These are phyloP conservation scores for Lactuca sativa DNA, from an alignment of 129 eudicot genomes.

Conservation along the genomic window DNA sequence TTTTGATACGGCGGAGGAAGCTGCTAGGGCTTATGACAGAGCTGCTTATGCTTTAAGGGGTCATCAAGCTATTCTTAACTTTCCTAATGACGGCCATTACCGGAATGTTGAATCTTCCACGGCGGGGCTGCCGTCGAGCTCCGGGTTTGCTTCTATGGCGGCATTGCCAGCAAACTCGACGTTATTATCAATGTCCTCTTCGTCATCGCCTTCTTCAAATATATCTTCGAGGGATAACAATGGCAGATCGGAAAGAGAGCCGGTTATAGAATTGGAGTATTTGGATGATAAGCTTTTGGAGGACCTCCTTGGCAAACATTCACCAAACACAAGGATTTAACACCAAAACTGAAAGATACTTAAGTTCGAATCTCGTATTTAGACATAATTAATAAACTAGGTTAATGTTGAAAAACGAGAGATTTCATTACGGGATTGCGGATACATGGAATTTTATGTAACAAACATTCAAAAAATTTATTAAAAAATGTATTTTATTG, in stretches of 20 bases:
- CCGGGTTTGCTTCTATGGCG: not conserved
- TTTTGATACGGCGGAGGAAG: conserved; percentile 78
- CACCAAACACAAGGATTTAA: conserved; percentile 11
- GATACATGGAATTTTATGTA: not conserved
- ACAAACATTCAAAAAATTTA: not conserved
- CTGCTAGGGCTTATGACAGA: conserved; percentile 84
- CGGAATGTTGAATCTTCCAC: conserved; percentile 6
- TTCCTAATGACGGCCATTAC: conserved; percentile 77
- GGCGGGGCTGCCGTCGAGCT: conserved; percentile 3
- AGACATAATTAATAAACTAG: not conserved
- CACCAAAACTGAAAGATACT: not conserved
- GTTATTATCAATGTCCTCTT: not conserved
- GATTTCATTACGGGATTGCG: not conserved
- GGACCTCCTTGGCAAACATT: conserved; percentile 58
- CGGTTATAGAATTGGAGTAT: conserved; percentile 69
- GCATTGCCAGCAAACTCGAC: not conserved
- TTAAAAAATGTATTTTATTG: not conserved
- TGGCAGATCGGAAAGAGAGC: conserved; percentile 21
- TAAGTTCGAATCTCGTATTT: not conserved
- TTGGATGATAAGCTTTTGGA: conserved; percentile 71
- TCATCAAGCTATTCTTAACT: conserved; percentile 78
- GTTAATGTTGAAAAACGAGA: not conserved
- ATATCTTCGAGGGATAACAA: not conserved
- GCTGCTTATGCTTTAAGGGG: conserved; percentile 80
- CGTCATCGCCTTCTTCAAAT: not conserved